These are phyloP conservation scores for Peronospora belbahrii DNA, from an alignment of 352 stramenopile species.

Conservation along the genomic window DNA sequence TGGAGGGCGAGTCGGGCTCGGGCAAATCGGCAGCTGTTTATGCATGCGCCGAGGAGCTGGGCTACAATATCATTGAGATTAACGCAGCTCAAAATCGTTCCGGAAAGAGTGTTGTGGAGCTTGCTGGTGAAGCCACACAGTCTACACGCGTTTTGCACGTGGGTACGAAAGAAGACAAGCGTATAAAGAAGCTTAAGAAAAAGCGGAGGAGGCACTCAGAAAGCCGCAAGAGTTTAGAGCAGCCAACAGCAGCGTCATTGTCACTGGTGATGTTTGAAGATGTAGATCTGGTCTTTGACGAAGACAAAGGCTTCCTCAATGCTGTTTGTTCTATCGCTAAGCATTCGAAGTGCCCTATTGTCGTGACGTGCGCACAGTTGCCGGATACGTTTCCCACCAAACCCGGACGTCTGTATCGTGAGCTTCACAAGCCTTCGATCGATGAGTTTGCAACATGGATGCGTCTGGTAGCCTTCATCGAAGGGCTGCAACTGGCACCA, in stretches of 20 bases:
- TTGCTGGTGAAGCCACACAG: constrained; percentile 78
- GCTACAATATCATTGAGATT: constrained; percentile 82
- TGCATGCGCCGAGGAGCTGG: constrained; percentile 69
- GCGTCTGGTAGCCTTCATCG: constrained; percentile 46
- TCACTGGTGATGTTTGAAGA: constrained; percentile 84
- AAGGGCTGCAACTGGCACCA: constrained; percentile 36
- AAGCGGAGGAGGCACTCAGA: constrained; percentile 25
- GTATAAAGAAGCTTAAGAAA: constrained; percentile 44
- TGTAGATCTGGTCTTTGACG: constrained; percentile 72
- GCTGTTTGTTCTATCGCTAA: constrained; percentile 72
- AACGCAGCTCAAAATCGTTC: constrained; percentile 71
- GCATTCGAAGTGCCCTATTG: constrained; percentile 72
- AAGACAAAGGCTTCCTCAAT: constrained; percentile 72
- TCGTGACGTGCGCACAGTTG: constrained; percentile 56
- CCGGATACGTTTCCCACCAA: constrained; percentile 52
- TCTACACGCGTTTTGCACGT: constrained; percentile 67
- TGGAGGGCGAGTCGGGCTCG: constrained; percentile 60
- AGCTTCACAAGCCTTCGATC: constrained; percentile 35
- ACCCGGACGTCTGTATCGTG: constrained; percentile 34
- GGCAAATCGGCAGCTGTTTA: constrained; percentile 79
- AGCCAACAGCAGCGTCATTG: constrained; percentile 34
- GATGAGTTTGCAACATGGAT: constrained; percentile 65
- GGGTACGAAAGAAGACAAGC: constrained; percentile 30
- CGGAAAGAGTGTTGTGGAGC: constrained; percentile 59
- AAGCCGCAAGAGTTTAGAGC: constrained; percentile 32